Evolutionary conservation across 768 basidiomycete genomes (phyloP).

Genomic region (Lactarius psammicola): DNA sequence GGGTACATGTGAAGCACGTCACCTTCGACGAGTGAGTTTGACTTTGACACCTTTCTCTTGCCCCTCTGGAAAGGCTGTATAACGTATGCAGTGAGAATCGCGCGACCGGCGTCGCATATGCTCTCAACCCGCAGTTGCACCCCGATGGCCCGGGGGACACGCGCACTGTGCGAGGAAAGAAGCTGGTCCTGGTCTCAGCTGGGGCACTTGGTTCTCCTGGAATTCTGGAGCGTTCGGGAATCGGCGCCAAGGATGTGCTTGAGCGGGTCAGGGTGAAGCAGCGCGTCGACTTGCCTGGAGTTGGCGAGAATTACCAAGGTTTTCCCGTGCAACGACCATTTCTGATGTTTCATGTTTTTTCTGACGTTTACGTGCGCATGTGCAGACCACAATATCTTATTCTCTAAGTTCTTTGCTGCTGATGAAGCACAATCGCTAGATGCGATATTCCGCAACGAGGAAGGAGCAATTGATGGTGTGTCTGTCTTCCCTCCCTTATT

Average conservation of each 20-base stretch:
- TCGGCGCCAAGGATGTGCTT: constrained; percentile 37
- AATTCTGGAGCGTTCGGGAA: constrained; percentile 36
- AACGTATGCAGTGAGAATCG: constrained; percentile 26
- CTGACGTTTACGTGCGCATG: background rate
- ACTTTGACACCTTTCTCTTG: constrained; percentile 31
- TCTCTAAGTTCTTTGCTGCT: constrained; percentile 17
- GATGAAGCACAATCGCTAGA: constrained; percentile 31
- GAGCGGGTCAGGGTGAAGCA: constrained; percentile 34
- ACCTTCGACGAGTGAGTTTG: constrained; percentile 33
- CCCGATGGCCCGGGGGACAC: constrained; percentile 9
- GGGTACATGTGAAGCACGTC: constrained; percentile 38
- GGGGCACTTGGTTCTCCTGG: constrained; percentile 34
- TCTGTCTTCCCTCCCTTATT: background rate
- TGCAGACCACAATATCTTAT: constrained; percentile 27
- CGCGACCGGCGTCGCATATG: constrained; percentile 23
- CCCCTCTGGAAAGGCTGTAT: constrained; percentile 10
- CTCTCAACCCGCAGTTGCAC: constrained; percentile 23
- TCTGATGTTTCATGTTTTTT: background rate
- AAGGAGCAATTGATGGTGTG: constrained; percentile 29
- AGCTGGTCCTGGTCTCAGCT: constrained; percentile 41
- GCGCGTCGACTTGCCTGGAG: constrained; percentile 42
- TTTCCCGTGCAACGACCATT: background rate
- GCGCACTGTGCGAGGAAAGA: constrained; percentile 33
- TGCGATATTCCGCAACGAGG: constrained; percentile 23
- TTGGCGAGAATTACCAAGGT: constrained; percentile 46